Evolutionary conservation across 768 basidiomycete genomes (phyloP), one percentile per base, ranked within the genome.

Genomic region (Terana coerulea): DNA sequence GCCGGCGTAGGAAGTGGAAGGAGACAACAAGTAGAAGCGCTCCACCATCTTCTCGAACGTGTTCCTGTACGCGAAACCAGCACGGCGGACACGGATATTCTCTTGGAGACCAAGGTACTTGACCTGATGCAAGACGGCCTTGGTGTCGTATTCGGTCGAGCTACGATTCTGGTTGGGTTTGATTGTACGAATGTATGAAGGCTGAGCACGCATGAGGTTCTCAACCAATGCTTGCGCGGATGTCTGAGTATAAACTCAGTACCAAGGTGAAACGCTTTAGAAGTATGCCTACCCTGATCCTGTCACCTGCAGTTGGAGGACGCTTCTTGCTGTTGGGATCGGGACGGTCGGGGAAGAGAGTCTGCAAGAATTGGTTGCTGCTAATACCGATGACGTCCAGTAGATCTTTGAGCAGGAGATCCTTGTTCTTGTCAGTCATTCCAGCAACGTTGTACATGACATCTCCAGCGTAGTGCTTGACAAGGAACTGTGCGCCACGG

Each of bases 341-440:
- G 1, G 93, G 90, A 12, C 94, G 83, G 59, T 98, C 95, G 1
- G 91, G 88, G 77, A 99, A 99, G 3, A 99, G 67, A 0, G 75
- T 74, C 63, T 94, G 92, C 54, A 99, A 63, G 77, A 98, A 99
- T 39, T 78, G 71, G 63, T 98, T 95, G 12, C 79, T 74, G 58
- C 90, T 92, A 37, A 75, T 72, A 5, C 82, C 88, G 49, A 98
- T 75, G 37, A 98, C 79, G 61, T 99, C 95, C 49, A 98, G 75
- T 15, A 98, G 72, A 64, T 98, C 97, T 67, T 98, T 98, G 69
- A 94, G 79, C 46, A 99, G 76, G 1, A 92, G 83, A 63, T 99
- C 97, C 77, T 99, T 99, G 76, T 99, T 99, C 79, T 99, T 99
- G 71, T 99, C 97, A 14, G 97, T 98, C 95, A 99, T 99, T 2